Percentiles rank a stretch among this genome's conserved stretches.
Conservation (phyloP, 2,329 filamentous ascomycete species). For the Nothophoma quercina region DNA sequence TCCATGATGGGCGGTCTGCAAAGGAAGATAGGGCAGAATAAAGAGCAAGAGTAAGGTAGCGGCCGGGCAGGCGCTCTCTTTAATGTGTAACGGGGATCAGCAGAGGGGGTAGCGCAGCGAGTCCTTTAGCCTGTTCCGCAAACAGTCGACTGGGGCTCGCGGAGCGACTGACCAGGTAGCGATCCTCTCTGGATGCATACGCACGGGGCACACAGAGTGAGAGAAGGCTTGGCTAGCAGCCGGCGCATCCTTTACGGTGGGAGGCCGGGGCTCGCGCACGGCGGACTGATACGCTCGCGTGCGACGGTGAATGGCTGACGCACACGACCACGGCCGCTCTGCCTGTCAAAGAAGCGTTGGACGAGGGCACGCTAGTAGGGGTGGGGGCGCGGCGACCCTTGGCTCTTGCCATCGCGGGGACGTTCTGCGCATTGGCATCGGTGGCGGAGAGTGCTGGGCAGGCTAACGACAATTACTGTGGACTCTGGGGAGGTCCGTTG, state of each 20-base stretch:
- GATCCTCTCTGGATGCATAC: conserved; percentile 22
- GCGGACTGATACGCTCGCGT: conserved; percentile 26
- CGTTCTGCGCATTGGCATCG: conserved; percentile 30
- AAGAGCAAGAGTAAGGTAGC: conserved; percentile 5
- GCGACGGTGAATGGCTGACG: conserved; percentile 24
- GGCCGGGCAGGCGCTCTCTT: conserved; percentile 25
- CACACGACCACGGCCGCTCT: conserved; percentile 20
- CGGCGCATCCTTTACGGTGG: conserved; percentile 21
- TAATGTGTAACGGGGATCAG: conserved; percentile 39
- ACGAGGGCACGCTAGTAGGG: conserved; percentile 21
- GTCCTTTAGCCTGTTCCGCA: conserved; percentile 29
- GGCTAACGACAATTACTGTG: conserved; percentile 6
- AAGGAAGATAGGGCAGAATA: conserved; percentile 18
- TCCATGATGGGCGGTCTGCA: conserved; percentile 35
- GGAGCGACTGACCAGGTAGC: conserved; percentile 37
- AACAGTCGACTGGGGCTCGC: conserved; percentile 22
- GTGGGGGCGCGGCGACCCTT: conserved; percentile 10
- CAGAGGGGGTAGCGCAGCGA: conserved; percentile 25
- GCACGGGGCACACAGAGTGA: conserved; percentile 27
- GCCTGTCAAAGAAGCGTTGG: conserved; percentile 28
- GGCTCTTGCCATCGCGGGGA: conserved; percentile 28
- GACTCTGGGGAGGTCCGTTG: conserved; percentile 16
- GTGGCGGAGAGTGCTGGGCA: conserved; percentile 26
- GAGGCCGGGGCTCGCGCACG: conserved; percentile 5
- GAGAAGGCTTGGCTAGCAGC: conserved; percentile 29